Base-by-base conservation (phyloP, 805 yeast genomes). In the Candida cerambycidarum region DNA sequence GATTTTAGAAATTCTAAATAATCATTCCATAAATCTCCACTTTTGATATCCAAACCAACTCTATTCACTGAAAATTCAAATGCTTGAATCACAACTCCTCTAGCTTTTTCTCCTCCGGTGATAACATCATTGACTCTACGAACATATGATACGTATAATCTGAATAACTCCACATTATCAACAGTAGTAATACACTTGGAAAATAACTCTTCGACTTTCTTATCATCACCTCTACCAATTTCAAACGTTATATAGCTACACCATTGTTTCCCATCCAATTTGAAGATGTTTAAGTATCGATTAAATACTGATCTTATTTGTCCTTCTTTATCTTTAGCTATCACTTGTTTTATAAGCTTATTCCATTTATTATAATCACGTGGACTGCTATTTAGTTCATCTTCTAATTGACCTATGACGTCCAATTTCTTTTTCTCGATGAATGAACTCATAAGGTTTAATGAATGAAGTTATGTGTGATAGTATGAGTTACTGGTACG, bases 101-200 rank as follows among this genome's bases (percentile, higher is more conserved):
- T 69, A 0, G 93, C 90, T 48, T 76, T 81, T 57, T 85, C 95
- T 27, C 93, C 93, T 17, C 92, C 95, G 3, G 89, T 83, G 41
- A 84, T 78, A 16, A 84, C 73, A 52, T 79, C 77, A 54, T 85
- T 81, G 42, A 75, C 78, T 33, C 88, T 71, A 43, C 90, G 79
- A 21, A 90, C 88, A 59, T 86, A 88, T 35, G 76, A 78, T 21
- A 93, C 75, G 61, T 92, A 92, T n/a, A 77, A 65, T 42, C 80
- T 71, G 83, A 95, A 92, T 18, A 92, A 63, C 17, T 76, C 75
- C 19, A 89, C 81, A 52, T 84, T 80, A 39, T 76, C 79, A 14
- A 82, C 75, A 24, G 72, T 70, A 2, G 82, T 74, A 32, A 90
- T 71, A 55, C 88, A 79, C 39, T 82, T 69, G 6, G 79, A 71